Evolutionary conservation across 139 green algal genomes (phyloP).

Genomic region (Coccomyxa sp.): DNA sequence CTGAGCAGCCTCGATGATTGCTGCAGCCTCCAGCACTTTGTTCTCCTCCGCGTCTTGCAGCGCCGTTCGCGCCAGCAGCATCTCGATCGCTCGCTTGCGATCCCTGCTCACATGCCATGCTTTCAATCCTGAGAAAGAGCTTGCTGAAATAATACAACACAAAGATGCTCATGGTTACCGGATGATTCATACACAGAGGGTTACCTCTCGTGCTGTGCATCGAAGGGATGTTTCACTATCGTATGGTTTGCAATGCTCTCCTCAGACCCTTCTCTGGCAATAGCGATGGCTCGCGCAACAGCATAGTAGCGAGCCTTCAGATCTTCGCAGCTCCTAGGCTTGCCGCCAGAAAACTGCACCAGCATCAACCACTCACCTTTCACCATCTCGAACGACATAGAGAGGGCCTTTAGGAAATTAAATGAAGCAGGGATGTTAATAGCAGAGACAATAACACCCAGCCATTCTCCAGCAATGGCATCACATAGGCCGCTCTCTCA

Average conservation of each 20-base stretch:
- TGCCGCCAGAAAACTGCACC: slow-evolving; percentile 42
- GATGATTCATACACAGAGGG: not conserved
- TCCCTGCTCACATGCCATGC: slow-evolving; percentile 17
- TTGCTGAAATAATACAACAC: not conserved
- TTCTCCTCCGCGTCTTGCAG: slow-evolving; percentile 66
- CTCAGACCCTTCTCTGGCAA: slow-evolving; percentile 53
- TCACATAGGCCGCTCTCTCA: slow-evolving; percentile 6
- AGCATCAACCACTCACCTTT: not conserved
- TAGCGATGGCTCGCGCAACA: slow-evolving; percentile 69
- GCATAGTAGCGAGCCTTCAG: slow-evolving; percentile 86
- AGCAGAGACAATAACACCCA: too few species aligned
- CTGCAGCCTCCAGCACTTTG: slow-evolving; percentile 42
- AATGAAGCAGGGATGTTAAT: too few species aligned
- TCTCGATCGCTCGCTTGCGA: slow-evolving; percentile 60
- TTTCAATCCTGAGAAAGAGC: not conserved
- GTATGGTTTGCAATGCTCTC: slow-evolving; percentile 60
- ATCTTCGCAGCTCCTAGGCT: slow-evolving; percentile 69
- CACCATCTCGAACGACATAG: too few species aligned
- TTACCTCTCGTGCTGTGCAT: slow-evolving; percentile 44
- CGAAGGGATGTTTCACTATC: slow-evolving; percentile 77
- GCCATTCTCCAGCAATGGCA: too few species aligned
- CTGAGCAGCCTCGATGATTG: slow-evolving; percentile 47
- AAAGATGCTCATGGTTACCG: not conserved
- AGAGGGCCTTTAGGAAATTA: too few species aligned
- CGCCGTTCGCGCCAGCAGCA: slow-evolving; percentile 52